phyloP scores from a whole-genome alignment of 2,329 filamentous ascomycete genomes.

The Talaromyces rugulosus region DNA sequence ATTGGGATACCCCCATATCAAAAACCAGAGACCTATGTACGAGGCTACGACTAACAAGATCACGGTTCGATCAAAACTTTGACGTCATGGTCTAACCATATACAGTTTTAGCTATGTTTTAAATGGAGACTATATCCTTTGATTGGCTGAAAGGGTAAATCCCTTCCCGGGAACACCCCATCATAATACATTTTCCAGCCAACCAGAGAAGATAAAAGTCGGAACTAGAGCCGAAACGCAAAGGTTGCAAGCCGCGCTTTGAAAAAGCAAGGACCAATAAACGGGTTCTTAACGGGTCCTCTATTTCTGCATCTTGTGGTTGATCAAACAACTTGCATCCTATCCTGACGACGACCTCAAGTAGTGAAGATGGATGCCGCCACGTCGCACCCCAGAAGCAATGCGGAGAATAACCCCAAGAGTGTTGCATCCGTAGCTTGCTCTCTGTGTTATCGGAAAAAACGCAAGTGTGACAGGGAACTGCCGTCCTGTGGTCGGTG shows the following conservation, averaged over 20 bases:
- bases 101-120: not conserved
- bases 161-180: too few species aligned
- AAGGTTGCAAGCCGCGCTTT: not conserved
- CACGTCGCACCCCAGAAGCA: not conserved
- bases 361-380: not conserved
- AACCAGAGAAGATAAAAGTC: not conserved
- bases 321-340: not conserved
- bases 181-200: not conserved
- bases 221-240: not conserved
- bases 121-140: not conserved
- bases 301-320: not conserved
- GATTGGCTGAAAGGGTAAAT: not conserved
- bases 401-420: not conserved
- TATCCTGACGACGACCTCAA: not conserved
- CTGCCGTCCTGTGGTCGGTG: constrained; percentile 5
- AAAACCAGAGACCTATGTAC: too few species aligned
- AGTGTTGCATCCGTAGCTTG: not conserved
- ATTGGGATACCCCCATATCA: too few species aligned
- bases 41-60: too few species aligned
- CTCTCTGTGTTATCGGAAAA: constrained; percentile 5
- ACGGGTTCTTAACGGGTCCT: not conserved
- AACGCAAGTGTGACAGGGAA: constrained; percentile 10
- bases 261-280: not conserved
- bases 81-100: not conserved
- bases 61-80: not conserved